Evolutionary conservation across 371 early-diverging fungal genomes (phyloP).

Genomic region (Saksenaea vasiformis): DNA sequence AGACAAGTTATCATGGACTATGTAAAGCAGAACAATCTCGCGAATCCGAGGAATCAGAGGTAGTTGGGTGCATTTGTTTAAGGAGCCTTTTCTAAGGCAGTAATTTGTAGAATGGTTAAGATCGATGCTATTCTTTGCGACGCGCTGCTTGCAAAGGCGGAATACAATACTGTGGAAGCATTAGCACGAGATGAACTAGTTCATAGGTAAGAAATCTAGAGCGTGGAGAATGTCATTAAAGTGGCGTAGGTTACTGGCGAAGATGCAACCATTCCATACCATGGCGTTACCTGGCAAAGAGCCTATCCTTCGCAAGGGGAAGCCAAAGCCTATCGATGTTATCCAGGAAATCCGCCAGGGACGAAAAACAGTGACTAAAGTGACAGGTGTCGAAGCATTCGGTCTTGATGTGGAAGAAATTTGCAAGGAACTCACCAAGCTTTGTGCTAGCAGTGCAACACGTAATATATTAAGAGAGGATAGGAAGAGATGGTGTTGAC

Average conservation of each 20-base stretch:
- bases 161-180: conserved; percentile 53
- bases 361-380: conserved; percentile 64
- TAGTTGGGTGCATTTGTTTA: conserved; percentile 4
- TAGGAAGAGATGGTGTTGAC: not conserved
- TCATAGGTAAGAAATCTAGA: conserved; percentile 17
- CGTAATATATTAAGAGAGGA: conserved; percentile 36
- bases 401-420: conserved; percentile 62
- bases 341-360: conserved; percentile 65
- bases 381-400: conserved; percentile 66
- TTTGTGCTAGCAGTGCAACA: conserved; percentile 70
- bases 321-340: conserved; percentile 57
- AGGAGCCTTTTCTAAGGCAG: not conserved
- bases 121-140: conserved; percentile 66
- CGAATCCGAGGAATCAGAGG: conserved; percentile 65
- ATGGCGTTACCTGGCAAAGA: conserved; percentile 50
- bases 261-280: conserved; percentile 60
- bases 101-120: conserved; percentile 41
- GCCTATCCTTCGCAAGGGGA: conserved; percentile 38
- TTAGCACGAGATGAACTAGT: conserved; percentile 61
- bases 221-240: not conserved
- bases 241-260: conserved; percentile 35
- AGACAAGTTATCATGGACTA: conserved; percentile 60
- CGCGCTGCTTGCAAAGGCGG: conserved; percentile 59
- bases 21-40: conserved; percentile 54
- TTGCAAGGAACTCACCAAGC: conserved; percentile 60